Evolutionary conservation across 306 rosid genomes (phyloP).

Genomic region (Acacia acuminata): DNA sequence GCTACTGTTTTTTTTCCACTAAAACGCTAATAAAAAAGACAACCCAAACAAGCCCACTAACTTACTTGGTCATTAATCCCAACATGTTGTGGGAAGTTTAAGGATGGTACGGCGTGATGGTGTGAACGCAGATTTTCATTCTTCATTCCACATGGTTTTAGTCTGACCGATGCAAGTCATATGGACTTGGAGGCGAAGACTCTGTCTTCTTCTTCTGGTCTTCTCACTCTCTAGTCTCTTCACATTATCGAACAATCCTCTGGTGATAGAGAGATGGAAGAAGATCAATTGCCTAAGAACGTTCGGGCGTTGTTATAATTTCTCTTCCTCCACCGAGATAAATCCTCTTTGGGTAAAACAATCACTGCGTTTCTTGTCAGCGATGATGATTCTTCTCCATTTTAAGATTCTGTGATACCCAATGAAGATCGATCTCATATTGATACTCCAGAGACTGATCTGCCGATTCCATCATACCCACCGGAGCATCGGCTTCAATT

Average conservation of each 20-base stretch:
- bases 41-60: no score
- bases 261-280: conserved; percentile 40
- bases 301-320: conserved; percentile 65
- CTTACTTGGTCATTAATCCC: background rate
- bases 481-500: conserved; percentile 33
- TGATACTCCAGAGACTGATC: conserved; percentile 5
- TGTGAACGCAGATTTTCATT: background rate
- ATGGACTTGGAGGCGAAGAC: background rate
- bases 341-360: conserved; percentile 76
- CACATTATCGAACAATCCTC: background rate
- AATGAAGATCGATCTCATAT: conserved; percentile 21
- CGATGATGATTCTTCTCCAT: conserved; percentile 29
- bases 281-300: conserved; percentile 45
- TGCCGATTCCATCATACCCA: conserved; percentile 39
- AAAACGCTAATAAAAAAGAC: no score
- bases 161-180: background rate
- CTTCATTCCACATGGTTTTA: background rate
- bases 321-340: conserved; percentile 82
- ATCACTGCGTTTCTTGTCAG: conserved; percentile 69
- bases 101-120: background rate
- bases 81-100: background rate
- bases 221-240: background rate
- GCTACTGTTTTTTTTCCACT: no score
- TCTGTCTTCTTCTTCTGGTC: background rate
- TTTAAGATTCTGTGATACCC: conserved; percentile 16